phyloP scores from a whole-genome alignment of 2,329 filamentous ascomycete species.

The Incumbomyces lentus region DNA sequence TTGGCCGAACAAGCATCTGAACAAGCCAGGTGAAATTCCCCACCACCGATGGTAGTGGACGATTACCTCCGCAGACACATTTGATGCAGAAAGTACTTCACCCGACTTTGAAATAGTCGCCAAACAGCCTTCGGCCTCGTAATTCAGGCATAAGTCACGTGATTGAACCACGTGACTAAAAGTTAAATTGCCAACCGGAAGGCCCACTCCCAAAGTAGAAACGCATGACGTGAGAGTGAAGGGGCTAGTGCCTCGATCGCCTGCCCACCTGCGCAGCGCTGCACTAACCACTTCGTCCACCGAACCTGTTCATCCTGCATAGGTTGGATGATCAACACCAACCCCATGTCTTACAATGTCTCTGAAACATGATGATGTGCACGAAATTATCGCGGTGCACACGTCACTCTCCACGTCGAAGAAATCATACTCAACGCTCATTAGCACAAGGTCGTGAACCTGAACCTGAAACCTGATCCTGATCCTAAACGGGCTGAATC shows the following conservation, averaged over 20 bases:
- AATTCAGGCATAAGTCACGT: too few relatives aligned
- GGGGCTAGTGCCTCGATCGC: background rate
- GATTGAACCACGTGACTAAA: too few relatives aligned
- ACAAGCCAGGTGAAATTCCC: too few relatives aligned
- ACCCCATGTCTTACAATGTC: background rate
- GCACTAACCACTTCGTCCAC: background rate
- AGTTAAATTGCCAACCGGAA: too few relatives aligned
- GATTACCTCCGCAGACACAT: too few relatives aligned
- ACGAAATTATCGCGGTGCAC: slow-evolving; percentile 1
- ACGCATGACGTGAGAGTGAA: background rate
- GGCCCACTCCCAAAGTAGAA: slow-evolving; percentile 1
- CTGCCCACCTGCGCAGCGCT: background rate
- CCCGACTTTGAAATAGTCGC: too few relatives aligned
- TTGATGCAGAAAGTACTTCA: too few relatives aligned
- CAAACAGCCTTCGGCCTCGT: too few relatives aligned
- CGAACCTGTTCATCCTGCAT: background rate
- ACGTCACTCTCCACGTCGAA: background rate
- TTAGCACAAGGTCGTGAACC: background rate
- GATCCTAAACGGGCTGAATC: background rate
- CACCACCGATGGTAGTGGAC: too few relatives aligned
- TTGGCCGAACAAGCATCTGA: too few relatives aligned
- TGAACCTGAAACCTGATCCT: too few relatives aligned
- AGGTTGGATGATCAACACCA: too few relatives aligned
- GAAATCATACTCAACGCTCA: slow-evolving; percentile 1
- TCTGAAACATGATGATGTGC: slow-evolving; percentile 4